Evolutionary conservation across 163 green algal species (phyloP).

Genomic region (Scenedesmus sp.): DNA sequence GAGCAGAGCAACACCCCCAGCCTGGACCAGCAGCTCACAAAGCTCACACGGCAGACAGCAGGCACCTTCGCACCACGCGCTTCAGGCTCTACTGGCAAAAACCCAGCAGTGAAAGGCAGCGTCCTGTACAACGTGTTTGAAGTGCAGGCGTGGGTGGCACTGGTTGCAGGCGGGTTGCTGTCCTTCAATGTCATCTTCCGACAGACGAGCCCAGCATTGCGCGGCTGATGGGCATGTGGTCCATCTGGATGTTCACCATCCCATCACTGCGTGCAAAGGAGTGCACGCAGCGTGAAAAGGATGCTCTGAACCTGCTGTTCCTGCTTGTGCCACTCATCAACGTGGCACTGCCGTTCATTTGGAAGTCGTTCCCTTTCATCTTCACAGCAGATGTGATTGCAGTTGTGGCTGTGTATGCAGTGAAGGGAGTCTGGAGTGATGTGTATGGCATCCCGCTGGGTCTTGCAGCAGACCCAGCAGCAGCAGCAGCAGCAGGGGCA

Average conservation of each 20-base stretch:
- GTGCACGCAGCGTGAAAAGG: slow-evolving; percentile 94
- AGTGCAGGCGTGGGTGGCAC: slow-evolving; percentile 83
- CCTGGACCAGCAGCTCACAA: slow-evolving; percentile 72
- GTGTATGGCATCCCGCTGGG: slow-evolving; percentile 58
- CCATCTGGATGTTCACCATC: slow-evolving; percentile 97
- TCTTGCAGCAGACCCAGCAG: slow-evolving; percentile 17
- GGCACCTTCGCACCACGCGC: slow-evolving; percentile 92
- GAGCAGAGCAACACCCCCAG: slow-evolving; percentile 29
- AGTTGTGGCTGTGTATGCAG: slow-evolving; percentile 85
- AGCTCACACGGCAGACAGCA: slow-evolving; percentile 80
- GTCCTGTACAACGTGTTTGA: slow-evolving; percentile 91
- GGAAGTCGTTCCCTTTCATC: slow-evolving; percentile 96
- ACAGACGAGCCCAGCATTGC: slow-evolving; percentile 94
- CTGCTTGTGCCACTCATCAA: slow-evolving; percentile 94
- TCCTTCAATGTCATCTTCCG: slow-evolving; percentile 97
- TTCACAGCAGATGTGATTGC: slow-evolving; percentile 88
- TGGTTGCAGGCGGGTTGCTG: slow-evolving; percentile 86
- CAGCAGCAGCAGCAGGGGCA: background rate
- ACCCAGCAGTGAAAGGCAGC: slow-evolving; percentile 91
- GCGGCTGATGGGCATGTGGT: slow-evolving; percentile 96
- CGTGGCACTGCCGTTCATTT: slow-evolving; percentile 95
- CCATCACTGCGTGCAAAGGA: slow-evolving; percentile 94
- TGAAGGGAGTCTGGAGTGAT: slow-evolving; percentile 80
- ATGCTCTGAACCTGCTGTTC: slow-evolving; percentile 97
- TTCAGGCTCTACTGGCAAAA: slow-evolving; percentile 83